Percentiles rank a stretch among this genome's conserved stretches.
These are phyloP conservation scores for Fraxinus dipetala DNA, from an alignment of 305 asterid genomes.

Conservation along the genomic window DNA sequence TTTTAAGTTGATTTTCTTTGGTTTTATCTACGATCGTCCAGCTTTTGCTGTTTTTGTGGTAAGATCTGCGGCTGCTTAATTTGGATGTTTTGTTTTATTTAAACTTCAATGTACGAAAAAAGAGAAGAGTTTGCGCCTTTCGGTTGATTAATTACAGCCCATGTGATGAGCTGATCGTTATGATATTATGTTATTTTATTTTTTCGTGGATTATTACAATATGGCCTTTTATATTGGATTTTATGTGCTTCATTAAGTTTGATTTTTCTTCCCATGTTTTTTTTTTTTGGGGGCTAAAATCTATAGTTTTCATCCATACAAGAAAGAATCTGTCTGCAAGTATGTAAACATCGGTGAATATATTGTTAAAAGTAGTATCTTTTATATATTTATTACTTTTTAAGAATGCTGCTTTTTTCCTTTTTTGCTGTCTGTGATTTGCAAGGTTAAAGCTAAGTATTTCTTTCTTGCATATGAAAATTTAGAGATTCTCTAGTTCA, in stretches of 20 bases:
- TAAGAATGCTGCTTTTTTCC: neutral
- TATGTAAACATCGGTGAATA: neutral
- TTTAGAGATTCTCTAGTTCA: slow-evolving; percentile 3
- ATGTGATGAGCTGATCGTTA: slow-evolving; percentile 17
- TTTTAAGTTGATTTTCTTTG: slow-evolving; percentile 14
- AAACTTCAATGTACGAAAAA: slow-evolving; percentile 14
- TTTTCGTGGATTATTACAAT: neutral
- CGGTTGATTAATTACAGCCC: slow-evolving; percentile 22
- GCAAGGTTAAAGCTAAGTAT: neutral
- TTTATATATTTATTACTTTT: neutral
- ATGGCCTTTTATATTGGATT: neutral
- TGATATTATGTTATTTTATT: neutral
- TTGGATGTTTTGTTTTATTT: neutral
- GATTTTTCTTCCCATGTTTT: slow-evolving; percentile 8
- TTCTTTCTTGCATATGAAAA: neutral
- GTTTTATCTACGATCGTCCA: slow-evolving; percentile 33
- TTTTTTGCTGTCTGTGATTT: neutral
- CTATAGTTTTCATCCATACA: neutral
- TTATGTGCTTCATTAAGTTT: neutral
- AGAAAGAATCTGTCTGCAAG: neutral
- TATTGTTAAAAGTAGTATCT: neutral
- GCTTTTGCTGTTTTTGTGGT: slow-evolving; percentile 36
- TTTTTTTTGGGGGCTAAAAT: neutral
- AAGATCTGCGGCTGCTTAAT: slow-evolving; percentile 35
- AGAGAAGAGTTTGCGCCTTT: slow-evolving; percentile 10